phyloP scores from a whole-genome alignment of 2,329 filamentous ascomycete species.

The Neopestalotiopsis rosae region DNA sequence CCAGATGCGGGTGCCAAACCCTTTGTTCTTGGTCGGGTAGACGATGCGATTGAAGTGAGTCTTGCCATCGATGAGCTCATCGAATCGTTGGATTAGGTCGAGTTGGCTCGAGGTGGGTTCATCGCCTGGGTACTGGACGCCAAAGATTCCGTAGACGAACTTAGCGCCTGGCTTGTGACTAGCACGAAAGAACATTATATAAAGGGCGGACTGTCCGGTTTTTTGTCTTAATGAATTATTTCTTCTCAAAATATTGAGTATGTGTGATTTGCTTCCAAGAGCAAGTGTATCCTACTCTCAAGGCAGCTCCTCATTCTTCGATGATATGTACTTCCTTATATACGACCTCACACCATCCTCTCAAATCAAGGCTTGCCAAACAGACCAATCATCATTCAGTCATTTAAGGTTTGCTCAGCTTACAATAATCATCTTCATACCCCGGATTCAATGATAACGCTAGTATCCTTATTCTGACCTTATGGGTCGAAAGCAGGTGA shows the following conservation, averaged over 20 bases:
- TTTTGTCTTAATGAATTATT: not conserved
- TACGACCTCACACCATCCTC: not conserved
- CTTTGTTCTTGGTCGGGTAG: not conserved
- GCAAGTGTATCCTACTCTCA: not conserved
- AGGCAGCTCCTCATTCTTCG: not conserved
- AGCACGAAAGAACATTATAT: slow-evolving; percentile 1
- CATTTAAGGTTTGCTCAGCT: slow-evolving; percentile 1
- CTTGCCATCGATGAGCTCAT: not conserved
- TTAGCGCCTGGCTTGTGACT: slow-evolving; percentile 2
- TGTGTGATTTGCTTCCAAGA: not conserved
- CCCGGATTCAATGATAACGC: slow-evolving; percentile 1
- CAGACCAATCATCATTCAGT: not conserved
- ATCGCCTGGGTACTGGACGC: not conserved
- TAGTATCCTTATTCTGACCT: not conserved
- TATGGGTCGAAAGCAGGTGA: too few relatives aligned
- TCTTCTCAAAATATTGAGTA: not conserved
- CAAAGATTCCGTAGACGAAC: slow-evolving; percentile 8
- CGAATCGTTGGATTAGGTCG: not conserved
- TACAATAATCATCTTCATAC: not conserved
- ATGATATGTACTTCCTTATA: not conserved
- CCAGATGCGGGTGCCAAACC: not conserved
- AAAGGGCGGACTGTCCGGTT: not conserved
- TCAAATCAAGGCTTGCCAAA: not conserved
- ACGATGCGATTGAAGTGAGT: not conserved
- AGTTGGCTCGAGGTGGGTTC: not conserved